Evolutionary conservation across 192 early-diverging fungal species (phyloP), one percentile per base, ranked within the genome.

Genomic region (Coemansia aciculifera): DNA sequence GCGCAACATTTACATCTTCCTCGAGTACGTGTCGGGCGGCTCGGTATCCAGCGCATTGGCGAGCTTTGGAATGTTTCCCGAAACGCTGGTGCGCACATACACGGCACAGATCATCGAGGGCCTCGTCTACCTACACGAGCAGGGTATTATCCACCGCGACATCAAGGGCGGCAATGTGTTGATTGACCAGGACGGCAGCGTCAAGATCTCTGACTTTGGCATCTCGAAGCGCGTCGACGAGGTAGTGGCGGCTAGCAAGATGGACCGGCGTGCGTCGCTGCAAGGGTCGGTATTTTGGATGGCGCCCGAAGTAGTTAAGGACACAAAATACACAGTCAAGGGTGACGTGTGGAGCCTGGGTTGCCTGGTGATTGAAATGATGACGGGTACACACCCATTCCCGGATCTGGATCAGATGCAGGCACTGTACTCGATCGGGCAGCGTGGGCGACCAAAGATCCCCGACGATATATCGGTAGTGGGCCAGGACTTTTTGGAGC

Each of bases 121-220:
- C 4, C 80, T 99, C 27, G 90, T 90, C 74, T 99, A 99, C 79
- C 86, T 99, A 29, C 98, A 99, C 67, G 89, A 90, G 44, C 88
- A 92, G 61, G 89, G 90, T 59, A 98, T 99, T 67, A 96, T 99
- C 72, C 98, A 99, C 77, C 85, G 98, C 10, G 96, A 99, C 65
- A 98, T 98, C 68, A 98, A 98, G 77, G 94, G 94, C n/a, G 95
- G 93, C 63, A 98, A 97, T 66, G 89, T 92, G 69, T 65, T 93
- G 46, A 91, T 99, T 13, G 95, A 96, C 79, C 91, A 91, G 66
- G 89, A 95, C 54, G 96, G 95, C 3, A 87, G 90, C 32, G 94
- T 93, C 49, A 99, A 99, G 84, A 99, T 99, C 43, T 93, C 96
- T 1, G 98, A 99, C 76, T 99, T 99, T 87, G 98, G 98, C 8